Percentiles rank a stretch among this genome's conserved stretches.
Conservation (phyloP, 305 asterid genomes). For the Ajuga reptans region DNA sequence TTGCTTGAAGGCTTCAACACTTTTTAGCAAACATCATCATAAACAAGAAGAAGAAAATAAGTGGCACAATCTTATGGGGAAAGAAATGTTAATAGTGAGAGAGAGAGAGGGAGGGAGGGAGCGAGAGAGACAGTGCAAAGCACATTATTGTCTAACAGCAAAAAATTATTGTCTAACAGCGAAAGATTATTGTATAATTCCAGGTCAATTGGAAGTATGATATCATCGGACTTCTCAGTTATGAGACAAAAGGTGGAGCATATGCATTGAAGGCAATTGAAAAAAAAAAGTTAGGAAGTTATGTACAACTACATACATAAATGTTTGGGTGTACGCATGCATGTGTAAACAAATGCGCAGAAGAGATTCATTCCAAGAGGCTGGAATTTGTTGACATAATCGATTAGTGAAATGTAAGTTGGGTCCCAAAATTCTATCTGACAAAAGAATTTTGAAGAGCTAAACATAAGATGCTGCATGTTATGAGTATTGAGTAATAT, state of each 20-base stretch:
- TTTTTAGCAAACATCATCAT: background rate
- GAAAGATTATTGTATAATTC: background rate
- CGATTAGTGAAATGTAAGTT: slow-evolving; percentile 3
- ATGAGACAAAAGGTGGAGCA: background rate
- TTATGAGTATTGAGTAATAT: background rate
- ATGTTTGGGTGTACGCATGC: background rate
- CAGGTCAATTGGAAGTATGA: background rate
- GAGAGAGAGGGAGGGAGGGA: background rate
- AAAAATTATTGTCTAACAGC: background rate
- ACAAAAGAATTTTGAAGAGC: background rate
- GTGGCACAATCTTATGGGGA: background rate
- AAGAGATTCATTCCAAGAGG: background rate
- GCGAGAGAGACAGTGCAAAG: background rate
- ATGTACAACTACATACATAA: background rate
- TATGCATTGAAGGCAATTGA: background rate
- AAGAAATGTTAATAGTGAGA: background rate
- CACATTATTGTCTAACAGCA: too few species aligned
- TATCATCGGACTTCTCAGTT: background rate
- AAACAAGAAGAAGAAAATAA: background rate
- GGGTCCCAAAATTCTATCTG: background rate
- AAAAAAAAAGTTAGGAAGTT: background rate
- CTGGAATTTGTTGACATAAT: background rate
- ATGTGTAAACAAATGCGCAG: background rate
- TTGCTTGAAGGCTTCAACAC: background rate
- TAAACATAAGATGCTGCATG: background rate